These are phyloP conservation scores for Erythrophleum ivorense DNA, from an alignment of 331 rosid species.

Conservation along the genomic window DNA sequence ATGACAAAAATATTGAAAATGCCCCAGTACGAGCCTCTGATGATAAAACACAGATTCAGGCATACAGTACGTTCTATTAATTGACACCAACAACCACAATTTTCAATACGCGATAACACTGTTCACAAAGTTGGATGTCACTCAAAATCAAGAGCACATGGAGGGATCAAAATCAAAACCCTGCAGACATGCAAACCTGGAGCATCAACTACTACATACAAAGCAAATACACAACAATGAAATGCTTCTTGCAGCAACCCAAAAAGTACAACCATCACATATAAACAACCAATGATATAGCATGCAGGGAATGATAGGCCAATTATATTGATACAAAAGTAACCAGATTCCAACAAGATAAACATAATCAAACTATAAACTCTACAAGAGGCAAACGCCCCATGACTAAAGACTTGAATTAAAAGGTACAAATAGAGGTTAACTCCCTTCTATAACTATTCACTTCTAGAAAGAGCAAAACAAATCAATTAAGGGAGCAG, in stretches of 20 bases:
- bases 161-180: background rate
- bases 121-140: background rate
- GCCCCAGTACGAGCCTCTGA: background rate
- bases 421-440: slow-evolving; percentile 44
- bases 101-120: background rate
- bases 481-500: slow-evolving; percentile 46
- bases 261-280: background rate
- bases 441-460: slow-evolving; percentile 50
- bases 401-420: slow-evolving; percentile 49
- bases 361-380: slow-evolving; percentile 25
- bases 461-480: slow-evolving; percentile 43
- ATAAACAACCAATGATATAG: background rate
- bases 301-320: slow-evolving; percentile 21
- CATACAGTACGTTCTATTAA: background rate
- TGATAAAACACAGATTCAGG: background rate
- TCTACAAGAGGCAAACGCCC: slow-evolving; percentile 47
- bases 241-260: background rate
- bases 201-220: background rate
- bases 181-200: background rate
- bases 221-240: background rate
- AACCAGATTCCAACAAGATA: slow-evolving; percentile 3
- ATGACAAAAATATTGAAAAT: background rate
- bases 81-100: background rate
- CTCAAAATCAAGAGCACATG: background rate
- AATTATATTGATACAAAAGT: slow-evolving; percentile 23